Evolutionary conservation across 768 basidiomycete genomes (phyloP), one percentile per base, ranked within the genome.

Genomic region (Pleurotus sapidus): DNA sequence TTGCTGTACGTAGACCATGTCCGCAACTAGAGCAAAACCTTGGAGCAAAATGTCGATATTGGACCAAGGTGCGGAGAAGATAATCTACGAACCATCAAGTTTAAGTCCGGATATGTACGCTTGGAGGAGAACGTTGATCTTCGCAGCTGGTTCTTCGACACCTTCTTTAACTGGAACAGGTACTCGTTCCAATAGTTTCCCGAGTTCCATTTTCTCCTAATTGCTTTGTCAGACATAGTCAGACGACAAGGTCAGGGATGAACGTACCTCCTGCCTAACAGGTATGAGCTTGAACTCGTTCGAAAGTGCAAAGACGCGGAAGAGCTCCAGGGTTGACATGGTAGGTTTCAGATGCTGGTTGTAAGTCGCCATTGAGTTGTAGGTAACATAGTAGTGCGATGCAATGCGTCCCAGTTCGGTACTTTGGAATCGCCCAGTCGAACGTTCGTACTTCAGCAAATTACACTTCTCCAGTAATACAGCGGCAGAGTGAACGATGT

Each of bases 81-180:
- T 18, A 49, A n/a, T 12, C 30, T 9, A 59, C 75, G 5, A 56
- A 77, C 91, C 94, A 61, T 96, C 93, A 2, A 99, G 81, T 71
- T 95, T 98, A 49, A 98, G 84, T 58, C 92, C 87, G 0, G 95
- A 97, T 61, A 98, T 93, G 69, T 91, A 98, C 0, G 95, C 87
- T 67, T 99, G 96, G 1, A 99, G 76, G 0, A 98, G 78, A 2
- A 98, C 96, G 63, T 98, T 98, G 70, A 98, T 94, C 75, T 99
- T 99, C 6, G 97, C 91, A 0, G 94, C 90, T 0, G 95, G 93
- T 64, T 99, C 96, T 58, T 99, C 96, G 4, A 96, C 93, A 50
- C 86, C 81, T 72, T 99, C 97, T 72, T 98, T 98, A 63, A 98
- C 90, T 0, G 97, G 97, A 45, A 99, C 95, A 1, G 96, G 96